Percentiles rank a stretch among this genome's conserved stretches.
Evolutionary conservation across 1,284 basidiomycete species (phyloP).

Genomic region (Fomitopsis betulina): DNA sequence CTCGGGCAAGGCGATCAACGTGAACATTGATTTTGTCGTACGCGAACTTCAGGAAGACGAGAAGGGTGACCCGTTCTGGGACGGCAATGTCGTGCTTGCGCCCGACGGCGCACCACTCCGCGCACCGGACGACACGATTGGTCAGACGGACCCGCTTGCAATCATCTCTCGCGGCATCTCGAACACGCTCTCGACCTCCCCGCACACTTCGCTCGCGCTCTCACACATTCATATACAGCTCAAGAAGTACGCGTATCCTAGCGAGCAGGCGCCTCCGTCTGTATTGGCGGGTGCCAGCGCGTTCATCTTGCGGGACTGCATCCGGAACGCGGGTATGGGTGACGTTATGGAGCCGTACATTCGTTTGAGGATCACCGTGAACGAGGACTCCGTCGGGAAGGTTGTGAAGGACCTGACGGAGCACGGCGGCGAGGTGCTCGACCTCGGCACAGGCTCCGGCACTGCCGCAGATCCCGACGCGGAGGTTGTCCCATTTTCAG

Average conservation of each 20-base stretch:
- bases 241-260: conserved; percentile 36
- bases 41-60: conserved; percentile 50
- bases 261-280: conserved; percentile 37
- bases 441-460: conserved; percentile 45
- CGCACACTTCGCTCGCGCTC: conserved; percentile 66
- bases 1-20: conserved; percentile 43
- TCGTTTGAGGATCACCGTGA: conserved; percentile 57
- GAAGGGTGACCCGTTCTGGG: conserved; percentile 63
- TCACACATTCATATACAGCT: conserved; percentile 60
- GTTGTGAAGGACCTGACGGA: conserved; percentile 77
- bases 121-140: conserved; percentile 44
- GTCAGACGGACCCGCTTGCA: conserved; percentile 37
- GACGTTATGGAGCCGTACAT: conserved; percentile 74
- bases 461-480: conserved; percentile 33
- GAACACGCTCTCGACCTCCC: conserved; percentile 69
- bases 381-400: conserved; percentile 64
- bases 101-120: conserved; percentile 45
- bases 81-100: conserved; percentile 67
- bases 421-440: conserved; percentile 66
- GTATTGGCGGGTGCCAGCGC: conserved; percentile 63
- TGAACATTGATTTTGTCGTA: conserved; percentile 49
- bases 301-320: conserved; percentile 52
- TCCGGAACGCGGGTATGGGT: conserved; percentile 59
- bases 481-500: conserved; percentile 45
- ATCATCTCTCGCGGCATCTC: conserved; percentile 64